phyloP scores from a whole-genome alignment of 352 stramenopile species.

The Globisporangium paddicum region DNA sequence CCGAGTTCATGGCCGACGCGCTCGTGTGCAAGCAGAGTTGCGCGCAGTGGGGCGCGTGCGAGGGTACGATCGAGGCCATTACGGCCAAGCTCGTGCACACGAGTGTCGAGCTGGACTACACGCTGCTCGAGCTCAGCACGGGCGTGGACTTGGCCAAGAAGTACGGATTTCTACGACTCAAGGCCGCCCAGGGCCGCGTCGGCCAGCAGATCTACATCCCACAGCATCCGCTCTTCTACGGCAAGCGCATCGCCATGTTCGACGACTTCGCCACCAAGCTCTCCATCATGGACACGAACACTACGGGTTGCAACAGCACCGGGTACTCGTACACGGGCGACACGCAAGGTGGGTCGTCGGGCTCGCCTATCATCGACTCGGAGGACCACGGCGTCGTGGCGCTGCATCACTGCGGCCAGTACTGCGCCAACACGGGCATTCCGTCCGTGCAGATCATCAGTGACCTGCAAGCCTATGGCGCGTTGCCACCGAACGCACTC shows the following conservation, averaged over 20 bases:
- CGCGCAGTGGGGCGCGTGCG: conserved; percentile 30
- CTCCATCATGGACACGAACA: conserved; percentile 24
- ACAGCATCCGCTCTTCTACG: conserved; percentile 24
- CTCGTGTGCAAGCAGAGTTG: conserved; percentile 32
- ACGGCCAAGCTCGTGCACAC: conserved; percentile 38
- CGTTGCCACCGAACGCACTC: conserved; percentile 26
- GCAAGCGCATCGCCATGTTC: conserved; percentile 24
- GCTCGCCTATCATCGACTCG: conserved; percentile 48
- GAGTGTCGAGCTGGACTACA: conserved; percentile 52
- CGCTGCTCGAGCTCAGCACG: conserved; percentile 43
- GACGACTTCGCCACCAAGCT: conserved; percentile 27
- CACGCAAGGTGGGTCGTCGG: conserved; percentile 58
- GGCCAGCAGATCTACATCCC: conserved; percentile 23
- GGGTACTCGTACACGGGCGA: conserved; percentile 64
- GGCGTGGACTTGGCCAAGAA: conserved; percentile 28
- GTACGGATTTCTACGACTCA: conserved; percentile 60
- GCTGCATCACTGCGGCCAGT: conserved; percentile 63
- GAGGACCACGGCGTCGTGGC: conserved; percentile 54
- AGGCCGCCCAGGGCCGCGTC: conserved; percentile 17
- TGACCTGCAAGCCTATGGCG: conserved; percentile 25
- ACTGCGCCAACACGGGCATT: conserved; percentile 54
- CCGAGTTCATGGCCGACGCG: conserved; percentile 65
- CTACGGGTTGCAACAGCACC: conserved; percentile 26
- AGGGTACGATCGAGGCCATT: conserved; percentile 38
- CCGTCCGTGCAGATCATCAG: conserved; percentile 36